Percentiles rank a stretch among this genome's conserved stretches.
Evolutionary conservation across 768 basidiomycete genomes (phyloP).

Genomic region (Leccinum incarnatum): DNA sequence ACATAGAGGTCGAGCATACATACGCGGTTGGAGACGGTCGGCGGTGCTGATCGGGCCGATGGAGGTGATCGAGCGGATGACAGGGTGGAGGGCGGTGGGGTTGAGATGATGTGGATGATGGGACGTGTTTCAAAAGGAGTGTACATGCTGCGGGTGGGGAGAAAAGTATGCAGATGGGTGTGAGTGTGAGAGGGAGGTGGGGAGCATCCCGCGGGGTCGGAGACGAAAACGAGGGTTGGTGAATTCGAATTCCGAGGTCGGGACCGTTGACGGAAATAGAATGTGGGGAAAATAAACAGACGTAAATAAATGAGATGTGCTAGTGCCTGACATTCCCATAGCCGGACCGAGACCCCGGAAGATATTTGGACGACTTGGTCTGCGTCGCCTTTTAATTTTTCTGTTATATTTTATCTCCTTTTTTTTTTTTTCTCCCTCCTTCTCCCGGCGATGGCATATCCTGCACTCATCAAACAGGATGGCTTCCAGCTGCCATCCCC

Average conservation of each 20-base stretch:
- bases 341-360: slow-evolving; percentile 34
- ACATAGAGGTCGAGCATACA: background rate
- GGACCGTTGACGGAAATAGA: slow-evolving; percentile 16
- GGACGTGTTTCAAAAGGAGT: background rate
- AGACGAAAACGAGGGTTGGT: slow-evolving; percentile 1
- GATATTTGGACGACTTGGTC: slow-evolving; percentile 11
- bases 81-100: background rate
- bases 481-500: slow-evolving; percentile 67
- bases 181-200: background rate
- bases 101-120: background rate
- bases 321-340: slow-evolving; percentile 30
- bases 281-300: slow-evolving; percentile 24
- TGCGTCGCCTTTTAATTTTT: no score
- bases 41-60: background rate
- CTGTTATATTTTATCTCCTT: no score
- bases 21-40: background rate
- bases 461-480: slow-evolving; percentile 54
- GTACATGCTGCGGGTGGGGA: background rate
- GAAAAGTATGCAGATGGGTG: background rate
- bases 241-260: slow-evolving; percentile 13
- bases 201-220: background rate
- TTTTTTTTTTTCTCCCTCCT: background rate
- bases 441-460: slow-evolving; percentile 21
- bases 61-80: background rate
- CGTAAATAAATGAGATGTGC: slow-evolving; percentile 4